Evolutionary conservation across 2,329 filamentous ascomycete genomes (phyloP).

Genomic region (Cladosporium sp.): DNA sequence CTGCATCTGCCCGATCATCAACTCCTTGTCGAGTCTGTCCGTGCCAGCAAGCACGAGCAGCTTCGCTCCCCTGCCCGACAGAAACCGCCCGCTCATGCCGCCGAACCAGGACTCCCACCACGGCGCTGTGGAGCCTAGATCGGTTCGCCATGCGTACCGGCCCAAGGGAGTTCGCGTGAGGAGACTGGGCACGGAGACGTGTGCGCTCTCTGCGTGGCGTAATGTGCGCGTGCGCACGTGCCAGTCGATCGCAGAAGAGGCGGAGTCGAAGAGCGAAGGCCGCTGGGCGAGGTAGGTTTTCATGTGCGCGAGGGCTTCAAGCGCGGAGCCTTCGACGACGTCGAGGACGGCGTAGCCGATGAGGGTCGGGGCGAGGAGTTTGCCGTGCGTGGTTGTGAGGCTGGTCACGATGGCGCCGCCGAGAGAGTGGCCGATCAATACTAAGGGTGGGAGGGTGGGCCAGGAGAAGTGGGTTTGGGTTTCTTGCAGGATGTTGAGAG

Average conservation of each 20-base stretch:
- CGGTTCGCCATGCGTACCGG: conserved; percentile 78
- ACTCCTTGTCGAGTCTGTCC: conserved; percentile 81
- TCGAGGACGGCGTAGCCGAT: conserved; percentile 89
- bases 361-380: conserved; percentile 58
- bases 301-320: conserved; percentile 94
- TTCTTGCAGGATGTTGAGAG: conserved; percentile 63
- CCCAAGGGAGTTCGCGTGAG: conserved; percentile 46
- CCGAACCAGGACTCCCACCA: conserved; percentile 96
- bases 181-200: conserved; percentile 80
- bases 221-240: conserved; percentile 86
- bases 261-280: conserved; percentile 70
- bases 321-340: conserved; percentile 90
- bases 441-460: conserved; percentile 65
- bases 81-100: conserved; percentile 83
- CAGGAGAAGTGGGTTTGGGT: conserved; percentile 68
- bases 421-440: conserved; percentile 88
- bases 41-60: conserved; percentile 81
- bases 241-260: conserved; percentile 86
- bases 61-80: conserved; percentile 77
- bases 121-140: conserved; percentile 75
- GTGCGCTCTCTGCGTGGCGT: conserved; percentile 75
- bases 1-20: conserved; percentile 97
- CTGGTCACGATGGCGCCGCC: conserved; percentile 90
- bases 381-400: conserved; percentile 58
- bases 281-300: conserved; percentile 81